These are phyloP conservation scores for Sporisorium iseilematis-ciliati DNA, from an alignment of 1,284 basidiomycete species.

Conservation along the genomic window DNA sequence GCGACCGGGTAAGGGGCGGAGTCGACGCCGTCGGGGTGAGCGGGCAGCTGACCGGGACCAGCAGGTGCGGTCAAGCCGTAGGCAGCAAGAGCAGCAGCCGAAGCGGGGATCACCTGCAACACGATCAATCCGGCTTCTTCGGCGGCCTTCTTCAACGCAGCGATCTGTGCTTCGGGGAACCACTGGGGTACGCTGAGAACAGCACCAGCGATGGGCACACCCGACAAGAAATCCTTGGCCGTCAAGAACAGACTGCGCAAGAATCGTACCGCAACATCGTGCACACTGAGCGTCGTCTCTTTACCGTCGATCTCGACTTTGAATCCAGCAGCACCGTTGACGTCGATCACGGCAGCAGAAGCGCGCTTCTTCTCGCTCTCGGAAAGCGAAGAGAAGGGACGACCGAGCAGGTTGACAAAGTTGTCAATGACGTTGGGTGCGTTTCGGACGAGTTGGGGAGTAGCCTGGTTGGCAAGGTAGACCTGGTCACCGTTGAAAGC, in stretches of 20 bases:
- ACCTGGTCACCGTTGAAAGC: constrained; percentile 79
- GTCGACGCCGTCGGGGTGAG: constrained; percentile 66
- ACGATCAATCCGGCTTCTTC: constrained; percentile 82
- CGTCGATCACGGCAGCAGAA: constrained; percentile 86
- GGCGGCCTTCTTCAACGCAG: constrained; percentile 81
- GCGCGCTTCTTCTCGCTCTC: constrained; percentile 78
- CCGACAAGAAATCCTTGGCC: constrained; percentile 91
- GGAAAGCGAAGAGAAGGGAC: constrained; percentile 84
- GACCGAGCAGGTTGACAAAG: constrained; percentile 93
- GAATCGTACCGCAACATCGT: constrained; percentile 88
- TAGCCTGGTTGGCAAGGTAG: constrained; percentile 96
- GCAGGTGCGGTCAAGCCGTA: constrained; percentile 71
- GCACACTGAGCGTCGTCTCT: constrained; percentile 81
- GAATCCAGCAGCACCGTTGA: constrained; percentile 73
- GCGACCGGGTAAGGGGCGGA: constrained; percentile 71
- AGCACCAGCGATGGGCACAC: constrained; percentile 80
- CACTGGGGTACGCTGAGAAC: constrained; percentile 86
- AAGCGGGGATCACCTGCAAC: constrained; percentile 84
- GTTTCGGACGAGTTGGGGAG: constrained; percentile 94
- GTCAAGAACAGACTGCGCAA: constrained; percentile 85
- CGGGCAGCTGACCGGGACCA: constrained; percentile 71
- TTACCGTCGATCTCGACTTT: constrained; percentile 82
- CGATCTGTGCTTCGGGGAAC: constrained; percentile 79
- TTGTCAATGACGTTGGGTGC: constrained; percentile 91
- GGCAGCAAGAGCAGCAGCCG: constrained; percentile 78